phyloP scores from a whole-genome alignment of 495 filamentous ascomycete genomes.

The Penicillium robsamsonii region DNA sequence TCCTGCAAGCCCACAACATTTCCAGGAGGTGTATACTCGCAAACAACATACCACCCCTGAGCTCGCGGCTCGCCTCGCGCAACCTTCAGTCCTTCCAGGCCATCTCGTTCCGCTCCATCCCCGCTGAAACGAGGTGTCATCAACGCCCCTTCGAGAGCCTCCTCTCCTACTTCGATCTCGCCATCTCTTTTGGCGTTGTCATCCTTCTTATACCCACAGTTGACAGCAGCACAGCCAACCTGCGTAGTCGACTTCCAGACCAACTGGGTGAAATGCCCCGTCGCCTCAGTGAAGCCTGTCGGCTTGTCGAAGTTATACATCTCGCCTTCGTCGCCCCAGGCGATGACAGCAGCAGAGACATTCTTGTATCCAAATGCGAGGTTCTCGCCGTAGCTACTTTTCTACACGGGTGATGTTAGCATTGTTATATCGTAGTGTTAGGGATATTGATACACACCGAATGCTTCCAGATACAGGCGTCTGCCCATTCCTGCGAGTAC shows the following conservation, averaged over 20 bases:
- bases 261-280: conserved; percentile 85
- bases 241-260: conserved; percentile 71
- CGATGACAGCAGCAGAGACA: conserved; percentile 56
- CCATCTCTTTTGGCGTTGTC: conserved; percentile 5
- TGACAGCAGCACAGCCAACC: conserved; percentile 65
- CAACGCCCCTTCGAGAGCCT: not conserved
- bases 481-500: conserved; percentile 53
- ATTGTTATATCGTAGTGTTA: not conserved
- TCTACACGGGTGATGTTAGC: conserved; percentile 32
- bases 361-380: conserved; percentile 66
- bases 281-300: conserved; percentile 57
- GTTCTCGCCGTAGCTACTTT: conserved; percentile 75
- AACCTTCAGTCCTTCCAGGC: not conserved
- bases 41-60: conserved; percentile 72
- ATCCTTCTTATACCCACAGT: conserved; percentile 48
- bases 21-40: conserved; percentile 74
- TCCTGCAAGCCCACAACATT: conserved; percentile 68
- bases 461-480: conserved; percentile 60
- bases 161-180: not conserved
- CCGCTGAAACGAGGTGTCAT: not conserved
- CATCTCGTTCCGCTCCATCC: conserved; percentile 10
- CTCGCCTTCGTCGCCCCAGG: conserved; percentile 64
- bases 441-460: conserved; percentile 42
- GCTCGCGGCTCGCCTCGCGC: conserved; percentile 19
- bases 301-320: conserved; percentile 57